phyloP scores from a whole-genome alignment of 1,139 yeast species.

The Sugiyamaella pinicola region DNA sequence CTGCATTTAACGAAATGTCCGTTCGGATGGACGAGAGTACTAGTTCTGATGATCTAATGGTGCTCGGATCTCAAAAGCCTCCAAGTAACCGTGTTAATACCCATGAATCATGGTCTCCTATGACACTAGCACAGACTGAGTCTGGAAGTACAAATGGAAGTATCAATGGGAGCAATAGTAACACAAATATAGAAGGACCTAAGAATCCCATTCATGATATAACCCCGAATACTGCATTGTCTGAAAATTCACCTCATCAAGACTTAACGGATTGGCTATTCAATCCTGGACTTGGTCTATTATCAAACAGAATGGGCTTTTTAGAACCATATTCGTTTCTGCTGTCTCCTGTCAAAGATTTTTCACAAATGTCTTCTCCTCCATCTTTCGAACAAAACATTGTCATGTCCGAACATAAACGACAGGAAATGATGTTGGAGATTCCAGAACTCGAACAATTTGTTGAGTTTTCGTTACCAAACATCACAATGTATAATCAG shows the following conservation, averaged over 20 bases:
- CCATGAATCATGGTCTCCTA: neutral
- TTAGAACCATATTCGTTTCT: slow-evolving; percentile 15
- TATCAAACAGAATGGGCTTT: slow-evolving; percentile 11
- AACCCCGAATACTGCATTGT: neutral
- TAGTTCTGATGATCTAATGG: slow-evolving; percentile 1
- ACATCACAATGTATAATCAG: slow-evolving; percentile 27
- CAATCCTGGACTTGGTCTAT: slow-evolving; percentile 17
- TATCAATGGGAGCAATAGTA: neutral
- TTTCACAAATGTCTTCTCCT: slow-evolving; percentile 26
- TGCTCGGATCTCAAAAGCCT: neutral
- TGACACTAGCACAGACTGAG: neutral
- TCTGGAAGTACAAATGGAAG: neutral
- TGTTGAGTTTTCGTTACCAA: slow-evolving; percentile 20
- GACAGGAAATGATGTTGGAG: slow-evolving; percentile 25
- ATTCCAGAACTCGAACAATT: slow-evolving; percentile 24
- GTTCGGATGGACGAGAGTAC: neutral
- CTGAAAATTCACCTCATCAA: slow-evolving; percentile 11
- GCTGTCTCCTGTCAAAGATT: slow-evolving; percentile 16
- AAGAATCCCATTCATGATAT: neutral
- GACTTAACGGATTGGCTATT: slow-evolving; percentile 22
- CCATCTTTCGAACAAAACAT: slow-evolving; percentile 24
- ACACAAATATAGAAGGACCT: neutral
- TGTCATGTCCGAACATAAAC: slow-evolving; percentile 27
- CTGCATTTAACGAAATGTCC: slow-evolving; percentile 3
- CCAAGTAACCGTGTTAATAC: neutral